Conservation (phyloP, 2,329 filamentous ascomycete genomes). For the Trichoderma sp. region DNA sequence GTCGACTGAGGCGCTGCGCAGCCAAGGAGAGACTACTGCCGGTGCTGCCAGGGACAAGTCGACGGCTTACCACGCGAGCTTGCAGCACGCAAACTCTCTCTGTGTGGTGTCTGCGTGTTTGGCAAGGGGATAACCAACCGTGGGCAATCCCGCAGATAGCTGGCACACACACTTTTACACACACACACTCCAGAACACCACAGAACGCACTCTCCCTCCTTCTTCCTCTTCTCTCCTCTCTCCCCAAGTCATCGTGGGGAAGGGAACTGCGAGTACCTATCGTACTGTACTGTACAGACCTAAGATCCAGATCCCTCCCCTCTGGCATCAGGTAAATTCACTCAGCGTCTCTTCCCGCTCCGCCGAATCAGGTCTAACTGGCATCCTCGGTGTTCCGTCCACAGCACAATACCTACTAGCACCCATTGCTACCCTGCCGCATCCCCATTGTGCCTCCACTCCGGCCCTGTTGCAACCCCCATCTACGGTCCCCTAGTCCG, state of each 20-base stretch:
- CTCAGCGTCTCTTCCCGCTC: slow-evolving; percentile 5
- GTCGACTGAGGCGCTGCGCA: not conserved
- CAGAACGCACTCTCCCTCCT: not conserved
- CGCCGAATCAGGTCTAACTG: slow-evolving; percentile 4
- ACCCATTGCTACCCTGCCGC: slow-evolving; percentile 10
- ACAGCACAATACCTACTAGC: slow-evolving; percentile 5
- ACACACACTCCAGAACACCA: not conserved
- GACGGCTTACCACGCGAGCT: slow-evolving; percentile 12
- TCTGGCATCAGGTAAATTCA: not conserved
- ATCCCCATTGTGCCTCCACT: slow-evolving; percentile 20
- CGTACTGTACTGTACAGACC: not conserved
- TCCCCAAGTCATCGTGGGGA: slow-evolving; percentile 1
- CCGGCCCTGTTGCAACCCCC: slow-evolving; percentile 8
- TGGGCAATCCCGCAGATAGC: not conserved
- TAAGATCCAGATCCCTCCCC: not conserved
- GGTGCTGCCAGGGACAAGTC: slow-evolving; percentile 14
- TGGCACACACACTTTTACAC: not conserved
- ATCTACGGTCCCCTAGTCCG: slow-evolving; percentile 9
- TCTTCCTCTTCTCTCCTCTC: not conserved
- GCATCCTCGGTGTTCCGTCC: slow-evolving; percentile 4
- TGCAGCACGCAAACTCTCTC: not conserved
- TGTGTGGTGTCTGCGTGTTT: not conserved
- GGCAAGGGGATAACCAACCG: not conserved
- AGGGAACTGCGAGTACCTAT: not conserved
- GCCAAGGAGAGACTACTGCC: not conserved